phyloP scores from a whole-genome alignment of 768 basidiomycete species.

The Phallus indusiatus region DNA sequence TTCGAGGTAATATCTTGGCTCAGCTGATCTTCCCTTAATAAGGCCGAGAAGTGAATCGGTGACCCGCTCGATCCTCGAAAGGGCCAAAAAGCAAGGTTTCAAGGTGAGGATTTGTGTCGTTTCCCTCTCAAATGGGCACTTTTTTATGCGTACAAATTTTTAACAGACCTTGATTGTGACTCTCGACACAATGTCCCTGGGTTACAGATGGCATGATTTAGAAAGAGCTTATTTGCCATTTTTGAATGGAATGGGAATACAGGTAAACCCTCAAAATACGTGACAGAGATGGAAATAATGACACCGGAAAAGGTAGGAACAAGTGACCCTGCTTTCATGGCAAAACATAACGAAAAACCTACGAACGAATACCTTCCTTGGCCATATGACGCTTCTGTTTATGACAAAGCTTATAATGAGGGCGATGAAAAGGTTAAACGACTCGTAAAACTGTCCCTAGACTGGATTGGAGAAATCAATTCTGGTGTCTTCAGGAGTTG shows the following conservation, averaged over 20 bases:
- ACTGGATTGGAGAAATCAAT: slow-evolving; percentile 54
- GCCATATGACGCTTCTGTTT: slow-evolving; percentile 46
- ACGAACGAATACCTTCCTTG: slow-evolving; percentile 34
- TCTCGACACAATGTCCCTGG: slow-evolving; percentile 61
- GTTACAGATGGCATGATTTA: slow-evolving; percentile 73
- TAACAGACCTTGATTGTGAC: slow-evolving; percentile 52
- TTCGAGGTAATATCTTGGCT: background rate
- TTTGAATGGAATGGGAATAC: slow-evolving; percentile 31
- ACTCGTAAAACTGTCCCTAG: slow-evolving; percentile 39
- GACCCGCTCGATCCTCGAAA: slow-evolving; percentile 52
- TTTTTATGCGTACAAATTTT: background rate
- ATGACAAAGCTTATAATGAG: slow-evolving; percentile 30
- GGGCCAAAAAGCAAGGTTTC: slow-evolving; percentile 60
- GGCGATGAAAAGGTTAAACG: slow-evolving; percentile 40
- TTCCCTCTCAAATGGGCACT: background rate
- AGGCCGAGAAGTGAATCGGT: slow-evolving; percentile 59
- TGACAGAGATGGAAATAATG: slow-evolving; percentile 1
- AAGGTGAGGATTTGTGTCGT: slow-evolving; percentile 25
- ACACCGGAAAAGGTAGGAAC: slow-evolving; percentile 56
- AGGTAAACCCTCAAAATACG: background rate
- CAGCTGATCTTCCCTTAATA: background rate
- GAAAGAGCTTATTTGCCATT: slow-evolving; percentile 58
- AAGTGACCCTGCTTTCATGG: slow-evolving; percentile 77
- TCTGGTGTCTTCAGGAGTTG: slow-evolving; percentile 57
- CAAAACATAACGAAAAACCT: slow-evolving; percentile 37